A percentile compares a stretch with the other conserved stretches of the same genome.
These are phyloP conservation scores for Cyanophora paradoxa DNA, from an alignment of 78 protist genomes.

Conservation along the genomic window DNA sequence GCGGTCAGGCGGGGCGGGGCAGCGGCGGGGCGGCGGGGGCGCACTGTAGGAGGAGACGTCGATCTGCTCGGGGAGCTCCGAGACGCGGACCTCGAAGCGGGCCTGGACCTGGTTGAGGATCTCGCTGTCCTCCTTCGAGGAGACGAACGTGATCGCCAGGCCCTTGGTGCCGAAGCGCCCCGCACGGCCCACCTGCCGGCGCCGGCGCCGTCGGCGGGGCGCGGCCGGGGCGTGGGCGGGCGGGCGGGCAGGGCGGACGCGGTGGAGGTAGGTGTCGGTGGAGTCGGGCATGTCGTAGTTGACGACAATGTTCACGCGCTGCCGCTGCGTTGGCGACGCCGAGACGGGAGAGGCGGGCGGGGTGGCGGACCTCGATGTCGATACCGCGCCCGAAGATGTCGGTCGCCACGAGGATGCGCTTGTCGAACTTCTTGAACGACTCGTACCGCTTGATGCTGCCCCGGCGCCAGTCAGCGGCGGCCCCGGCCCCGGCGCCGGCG, in stretches of 20 bases:
- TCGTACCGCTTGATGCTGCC: conserved; percentile 61
- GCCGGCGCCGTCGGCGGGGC: too few relatives aligned
- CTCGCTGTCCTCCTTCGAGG: conserved; percentile 63
- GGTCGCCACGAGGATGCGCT: conserved; percentile 94
- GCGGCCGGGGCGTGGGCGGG: too few relatives aligned
- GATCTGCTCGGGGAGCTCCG: conserved; percentile 71
- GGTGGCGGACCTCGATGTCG: conserved; percentile 95
- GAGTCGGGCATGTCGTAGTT: conserved; percentile 97
- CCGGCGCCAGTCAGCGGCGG: too few relatives aligned
- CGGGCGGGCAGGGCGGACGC: conserved; percentile 35
- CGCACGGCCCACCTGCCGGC: conserved; percentile 94
- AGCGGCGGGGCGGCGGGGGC: too few relatives aligned
- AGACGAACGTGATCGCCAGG: conserved; percentile 92
- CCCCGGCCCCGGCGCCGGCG: too few relatives aligned
- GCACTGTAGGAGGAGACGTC: conserved; percentile 78
- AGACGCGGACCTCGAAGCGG: conserved; percentile 84
- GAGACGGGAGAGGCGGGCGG: conserved; percentile 75
- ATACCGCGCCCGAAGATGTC: conserved; percentile 97
- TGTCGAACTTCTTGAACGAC: conserved; percentile 88
- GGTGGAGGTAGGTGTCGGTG: conserved; percentile 91
- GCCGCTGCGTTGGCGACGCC: too few relatives aligned
- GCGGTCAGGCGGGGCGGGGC: too few relatives aligned
- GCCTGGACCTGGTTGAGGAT: conserved; percentile 79
- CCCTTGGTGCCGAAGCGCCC: conserved; percentile 99
- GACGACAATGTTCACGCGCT: conserved; percentile 49